A percentile compares a stretch with the other conserved stretches of the same genome.
phyloP scores from a whole-genome alignment of 176 grass and related monocot genomes.

The Carex scoparia region DNA sequence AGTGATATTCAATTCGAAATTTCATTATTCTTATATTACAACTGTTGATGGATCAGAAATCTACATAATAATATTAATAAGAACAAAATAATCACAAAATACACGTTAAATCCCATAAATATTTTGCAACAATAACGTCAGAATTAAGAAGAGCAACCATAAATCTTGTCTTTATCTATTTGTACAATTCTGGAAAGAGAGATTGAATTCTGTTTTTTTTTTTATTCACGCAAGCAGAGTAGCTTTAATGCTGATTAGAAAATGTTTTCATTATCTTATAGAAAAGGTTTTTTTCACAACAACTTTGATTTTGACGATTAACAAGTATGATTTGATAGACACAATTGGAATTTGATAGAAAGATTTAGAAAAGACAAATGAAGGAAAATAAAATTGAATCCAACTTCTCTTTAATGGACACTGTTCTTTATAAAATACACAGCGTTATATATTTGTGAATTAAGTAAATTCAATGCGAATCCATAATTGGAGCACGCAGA shows the following conservation, averaged over 20 bases:
- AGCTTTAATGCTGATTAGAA: background rate
- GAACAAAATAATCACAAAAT: background rate
- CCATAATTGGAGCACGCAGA: background rate
- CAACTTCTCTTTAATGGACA: background rate
- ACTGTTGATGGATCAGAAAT: too few species aligned
- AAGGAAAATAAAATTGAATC: background rate
- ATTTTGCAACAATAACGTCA: background rate
- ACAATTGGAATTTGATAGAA: background rate
- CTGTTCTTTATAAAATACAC: background rate
- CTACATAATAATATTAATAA: too few species aligned
- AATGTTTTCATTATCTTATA: background rate
- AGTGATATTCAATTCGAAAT: too few species aligned
- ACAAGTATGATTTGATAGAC: background rate
- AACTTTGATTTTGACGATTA: background rate
- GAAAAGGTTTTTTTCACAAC: background rate
- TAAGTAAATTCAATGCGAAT: background rate
- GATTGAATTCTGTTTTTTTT: background rate
- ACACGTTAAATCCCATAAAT: background rate
- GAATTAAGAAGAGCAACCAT: slow-evolving; percentile 6
- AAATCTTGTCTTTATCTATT: background rate
- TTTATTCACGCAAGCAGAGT: background rate
- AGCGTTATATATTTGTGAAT: background rate
- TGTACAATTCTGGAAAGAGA: background rate
- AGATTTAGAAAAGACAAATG: background rate
- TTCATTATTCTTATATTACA: too few species aligned